These are phyloP conservation scores for Flammula alnicola DNA, from an alignment of 1,284 basidiomycete species.

Conservation along the genomic window DNA sequence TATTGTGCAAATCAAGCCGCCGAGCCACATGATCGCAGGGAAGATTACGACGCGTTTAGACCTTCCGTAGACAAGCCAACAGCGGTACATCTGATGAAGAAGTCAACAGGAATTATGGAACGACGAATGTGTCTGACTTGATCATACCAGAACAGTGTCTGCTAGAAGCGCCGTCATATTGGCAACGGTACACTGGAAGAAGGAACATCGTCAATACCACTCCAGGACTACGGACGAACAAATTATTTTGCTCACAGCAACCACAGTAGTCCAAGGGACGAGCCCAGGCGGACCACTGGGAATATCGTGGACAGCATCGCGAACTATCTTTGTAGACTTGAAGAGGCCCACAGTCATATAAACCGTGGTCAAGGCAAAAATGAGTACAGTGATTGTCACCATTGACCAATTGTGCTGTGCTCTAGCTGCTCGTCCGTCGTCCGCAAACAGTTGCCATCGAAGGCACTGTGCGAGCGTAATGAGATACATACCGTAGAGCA, in stretches of 20 bases:
- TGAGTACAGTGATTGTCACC: background rate
- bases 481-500: slow-evolving; percentile 7
- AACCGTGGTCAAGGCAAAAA: slow-evolving; percentile 1
- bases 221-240: too few relatives aligned
- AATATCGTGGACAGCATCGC: slow-evolving; percentile 2
- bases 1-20: slow-evolving; percentile 1
- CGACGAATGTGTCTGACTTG: background rate
- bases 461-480: slow-evolving; percentile 6
- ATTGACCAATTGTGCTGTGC: slow-evolving; percentile 1
- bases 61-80: slow-evolving; percentile 8
- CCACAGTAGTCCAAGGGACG: slow-evolving; percentile 3
- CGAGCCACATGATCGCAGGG: slow-evolving; percentile 5
- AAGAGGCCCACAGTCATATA: background rate
- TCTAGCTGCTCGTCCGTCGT: slow-evolving; percentile 2
- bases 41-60: background rate
- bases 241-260: slow-evolving; percentile 4
- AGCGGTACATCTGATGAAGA: slow-evolving; percentile 4
- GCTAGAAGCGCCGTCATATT: slow-evolving; percentile 6
- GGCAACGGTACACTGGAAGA: slow-evolving; percentile 2
- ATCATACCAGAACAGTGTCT: slow-evolving; percentile 4
- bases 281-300: background rate
- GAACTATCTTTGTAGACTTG: slow-evolving; percentile 2
- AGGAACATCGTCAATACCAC: too few relatives aligned
- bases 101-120: background rate
- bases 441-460: slow-evolving; percentile 9